A percentile compares a stretch with the other conserved stretches of the same genome.
phyloP scores from a whole-genome alignment of 2,329 filamentous ascomycete genomes.

The Parascedosporium putredinis region DNA sequence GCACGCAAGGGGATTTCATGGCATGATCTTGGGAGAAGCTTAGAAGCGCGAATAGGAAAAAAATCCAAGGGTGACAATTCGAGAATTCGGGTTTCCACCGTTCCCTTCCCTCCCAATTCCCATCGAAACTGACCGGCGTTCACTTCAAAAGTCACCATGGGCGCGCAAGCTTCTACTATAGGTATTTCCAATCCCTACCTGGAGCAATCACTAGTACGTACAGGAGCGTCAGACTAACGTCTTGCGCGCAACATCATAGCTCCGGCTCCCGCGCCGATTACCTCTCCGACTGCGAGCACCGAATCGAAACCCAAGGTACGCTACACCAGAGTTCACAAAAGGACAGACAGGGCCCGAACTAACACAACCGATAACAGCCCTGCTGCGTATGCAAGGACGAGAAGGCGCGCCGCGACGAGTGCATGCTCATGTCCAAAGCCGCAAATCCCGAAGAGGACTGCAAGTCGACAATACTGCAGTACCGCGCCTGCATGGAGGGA shows the following conservation, averaged over 20 bases:
- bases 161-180: conserved; percentile 1
- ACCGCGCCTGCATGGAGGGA: conserved; percentile 84
- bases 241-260: no score
- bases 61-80: no score
- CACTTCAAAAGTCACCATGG: neutral
- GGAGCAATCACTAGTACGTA: no score
- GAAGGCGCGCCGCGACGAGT: conserved; percentile 87
- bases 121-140: neutral
- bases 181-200: neutral
- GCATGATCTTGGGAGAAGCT: neutral
- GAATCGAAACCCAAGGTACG: conserved; percentile 12
- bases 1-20: neutral
- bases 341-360: no score
- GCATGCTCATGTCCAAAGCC: conserved; percentile 92
- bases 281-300: neutral
- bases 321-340: neutral
- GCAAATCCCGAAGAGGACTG: conserved; percentile 78
- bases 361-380: no score
- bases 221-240: no score
- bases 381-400: conserved; percentile 98
- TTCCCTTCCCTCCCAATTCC: neutral
- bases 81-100: neutral
- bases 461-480: conserved; percentile 70
- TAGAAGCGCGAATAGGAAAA: neutral
- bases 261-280: conserved; percentile 1